phyloP scores from a whole-genome alignment of 345 rosid species.

The Turnera subulata region DNA sequence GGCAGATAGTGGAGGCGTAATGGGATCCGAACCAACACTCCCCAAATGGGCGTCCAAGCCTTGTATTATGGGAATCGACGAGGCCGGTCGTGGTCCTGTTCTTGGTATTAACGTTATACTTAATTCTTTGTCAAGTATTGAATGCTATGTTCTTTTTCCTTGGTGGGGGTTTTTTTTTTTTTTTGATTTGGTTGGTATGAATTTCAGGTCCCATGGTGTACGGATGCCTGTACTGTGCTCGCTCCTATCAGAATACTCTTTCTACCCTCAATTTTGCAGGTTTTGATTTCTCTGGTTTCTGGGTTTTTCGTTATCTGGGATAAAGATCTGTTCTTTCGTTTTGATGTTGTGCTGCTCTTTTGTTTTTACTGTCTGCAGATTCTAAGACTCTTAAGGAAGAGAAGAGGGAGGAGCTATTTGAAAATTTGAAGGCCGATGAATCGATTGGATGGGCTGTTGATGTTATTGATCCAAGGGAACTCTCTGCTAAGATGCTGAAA shows the following conservation, averaged over 20 bases:
- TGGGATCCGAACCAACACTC: slow-evolving; percentile 38
- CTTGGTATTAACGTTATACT: slow-evolving; percentile 37
- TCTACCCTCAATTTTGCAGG: slow-evolving; percentile 82
- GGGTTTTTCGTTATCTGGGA: neutral
- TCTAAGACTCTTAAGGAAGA: slow-evolving; percentile 95
- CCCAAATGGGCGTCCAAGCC: slow-evolving; percentile 73
- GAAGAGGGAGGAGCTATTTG: slow-evolving; percentile 83
- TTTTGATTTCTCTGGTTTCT: no score
- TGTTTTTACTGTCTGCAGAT: slow-evolving; percentile 38
- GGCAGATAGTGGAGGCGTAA: neutral
- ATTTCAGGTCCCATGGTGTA: slow-evolving; percentile 95
- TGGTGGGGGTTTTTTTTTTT: neutral
- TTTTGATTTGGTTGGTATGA: neutral
- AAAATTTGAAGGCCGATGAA: slow-evolving; percentile 57
- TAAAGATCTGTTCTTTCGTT: neutral
- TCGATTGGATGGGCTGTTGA: slow-evolving; percentile 95
- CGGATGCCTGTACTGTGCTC: slow-evolving; percentile 90
- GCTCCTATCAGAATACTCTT: slow-evolving; percentile 66
- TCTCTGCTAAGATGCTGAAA: slow-evolving; percentile 86
- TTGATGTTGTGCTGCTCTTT: neutral
- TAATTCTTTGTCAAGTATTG: neutral
- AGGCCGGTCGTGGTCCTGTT: slow-evolving; percentile 96
- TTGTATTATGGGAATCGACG: slow-evolving; percentile 94
- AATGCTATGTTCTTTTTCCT: neutral
- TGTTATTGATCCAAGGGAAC: slow-evolving; percentile 89